A percentile compares a stretch with the other conserved stretches of the same genome.
phyloP scores from a whole-genome alignment of 306 rosid species.

The Quercus cerris region DNA sequence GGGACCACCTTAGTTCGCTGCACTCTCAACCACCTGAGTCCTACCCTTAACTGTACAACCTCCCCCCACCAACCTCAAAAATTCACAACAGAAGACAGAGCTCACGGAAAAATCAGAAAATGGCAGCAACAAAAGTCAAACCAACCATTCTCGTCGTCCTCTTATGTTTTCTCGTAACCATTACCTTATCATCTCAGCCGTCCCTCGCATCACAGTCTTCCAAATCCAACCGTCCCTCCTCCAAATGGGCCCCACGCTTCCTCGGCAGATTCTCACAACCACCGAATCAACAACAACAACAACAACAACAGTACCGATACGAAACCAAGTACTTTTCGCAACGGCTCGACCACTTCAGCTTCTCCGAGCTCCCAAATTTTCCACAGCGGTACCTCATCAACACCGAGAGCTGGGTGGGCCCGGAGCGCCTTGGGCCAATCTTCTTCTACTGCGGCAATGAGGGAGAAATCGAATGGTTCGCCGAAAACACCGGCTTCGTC shows the following conservation, averaged over 20 bases:
- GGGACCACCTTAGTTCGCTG: background rate
- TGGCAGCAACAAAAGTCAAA: slow-evolving; percentile 23
- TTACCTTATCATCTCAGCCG: slow-evolving; percentile 7
- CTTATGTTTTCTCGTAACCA: background rate
- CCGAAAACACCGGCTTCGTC: slow-evolving; percentile 72
- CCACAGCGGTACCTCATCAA: slow-evolving; percentile 78
- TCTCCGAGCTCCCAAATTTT: slow-evolving; percentile 48
- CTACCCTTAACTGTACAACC: background rate
- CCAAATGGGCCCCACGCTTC: slow-evolving; percentile 40
- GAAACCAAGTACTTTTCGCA: slow-evolving; percentile 65
- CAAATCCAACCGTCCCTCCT: slow-evolving; percentile 3
- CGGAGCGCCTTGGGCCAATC: slow-evolving; percentile 56
- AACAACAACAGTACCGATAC: slow-evolving; percentile 27
- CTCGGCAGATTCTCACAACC: slow-evolving; percentile 35
- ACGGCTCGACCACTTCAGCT: slow-evolving; percentile 83
- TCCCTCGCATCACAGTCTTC: slow-evolving; percentile 23
- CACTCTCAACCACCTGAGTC: background rate
- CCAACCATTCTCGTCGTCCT: background rate
- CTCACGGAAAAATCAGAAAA: background rate
- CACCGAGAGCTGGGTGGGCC: slow-evolving; percentile 63
- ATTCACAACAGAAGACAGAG: background rate
- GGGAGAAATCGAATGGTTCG: slow-evolving; percentile 90
- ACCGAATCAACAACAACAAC: background rate
- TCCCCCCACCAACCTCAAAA: background rate
- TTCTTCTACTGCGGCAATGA: slow-evolving; percentile 92